A percentile compares a stretch with the other conserved stretches of the same genome.
These are phyloP conservation scores for Hymenoscyphus fraxineus DNA, from an alignment of 2,329 filamentous ascomycete species.

Conservation along the genomic window DNA sequence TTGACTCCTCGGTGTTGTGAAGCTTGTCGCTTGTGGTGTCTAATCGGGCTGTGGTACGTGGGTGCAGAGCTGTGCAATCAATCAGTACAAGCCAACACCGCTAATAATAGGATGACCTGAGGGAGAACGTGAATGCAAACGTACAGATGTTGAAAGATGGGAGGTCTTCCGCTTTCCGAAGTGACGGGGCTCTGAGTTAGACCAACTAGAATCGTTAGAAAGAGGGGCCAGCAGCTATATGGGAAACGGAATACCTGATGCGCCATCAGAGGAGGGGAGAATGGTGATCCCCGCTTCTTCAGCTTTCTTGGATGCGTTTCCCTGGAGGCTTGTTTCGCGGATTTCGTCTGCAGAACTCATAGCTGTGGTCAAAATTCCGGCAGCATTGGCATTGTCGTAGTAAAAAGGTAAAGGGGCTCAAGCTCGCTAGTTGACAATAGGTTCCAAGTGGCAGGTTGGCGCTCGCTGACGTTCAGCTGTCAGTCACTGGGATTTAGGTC, in stretches of 20 bases:
- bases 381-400: constrained; percentile 18
- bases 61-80: constrained; percentile 44
- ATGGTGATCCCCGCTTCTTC: constrained; percentile 40
- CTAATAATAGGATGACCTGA: background rate
- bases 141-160: constrained; percentile 34
- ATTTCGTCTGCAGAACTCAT: constrained; percentile 22
- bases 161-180: constrained; percentile 38
- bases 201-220: constrained; percentile 17
- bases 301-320: constrained; percentile 28
- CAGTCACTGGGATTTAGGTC: background rate
- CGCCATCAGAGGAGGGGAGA: constrained; percentile 43
- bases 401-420: background rate
- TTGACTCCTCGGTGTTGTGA: constrained; percentile 61
- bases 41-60: constrained; percentile 52
- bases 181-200: constrained; percentile 41
- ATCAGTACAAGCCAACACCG: constrained; percentile 14
- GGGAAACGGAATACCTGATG: constrained; percentile 24
- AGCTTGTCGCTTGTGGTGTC: constrained; percentile 60
- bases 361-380: constrained; percentile 8
- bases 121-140: constrained; percentile 10
- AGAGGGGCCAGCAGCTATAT: background rate
- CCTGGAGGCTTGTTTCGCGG: constrained; percentile 22
- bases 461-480: background rate
- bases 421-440: background rate
- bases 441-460: no score